Conservation (phyloP, 768 basidiomycete genomes). For the Mycena epipterygia region DNA sequence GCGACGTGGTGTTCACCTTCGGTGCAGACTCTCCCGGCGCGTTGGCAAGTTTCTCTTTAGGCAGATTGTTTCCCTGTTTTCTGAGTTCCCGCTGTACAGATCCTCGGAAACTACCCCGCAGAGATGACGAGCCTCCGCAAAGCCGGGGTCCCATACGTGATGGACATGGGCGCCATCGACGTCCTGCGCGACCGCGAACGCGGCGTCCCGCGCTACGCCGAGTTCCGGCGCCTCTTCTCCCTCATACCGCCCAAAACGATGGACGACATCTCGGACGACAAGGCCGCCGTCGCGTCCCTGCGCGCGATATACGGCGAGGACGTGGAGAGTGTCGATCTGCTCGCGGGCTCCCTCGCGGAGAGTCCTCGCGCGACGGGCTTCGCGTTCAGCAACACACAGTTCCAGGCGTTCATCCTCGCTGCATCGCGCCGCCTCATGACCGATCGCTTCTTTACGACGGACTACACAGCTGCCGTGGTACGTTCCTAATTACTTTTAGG, state of each 20-base stretch:
- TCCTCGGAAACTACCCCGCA: constrained; percentile 26
- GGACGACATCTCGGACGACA: constrained; percentile 27
- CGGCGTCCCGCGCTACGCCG: constrained; percentile 32
- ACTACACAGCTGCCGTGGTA: constrained; percentile 23
- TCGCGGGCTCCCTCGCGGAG: constrained; percentile 24
- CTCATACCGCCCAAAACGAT: constrained; percentile 21
- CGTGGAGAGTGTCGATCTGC: constrained; percentile 27
- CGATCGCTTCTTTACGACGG: constrained; percentile 35
- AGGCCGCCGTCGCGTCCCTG: constrained; percentile 6
- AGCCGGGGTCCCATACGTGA: constrained; percentile 11
- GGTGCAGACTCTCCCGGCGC: constrained; percentile 29
- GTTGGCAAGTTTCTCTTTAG: background rate
- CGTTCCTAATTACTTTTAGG: background rate
- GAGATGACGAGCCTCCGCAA: constrained; percentile 22
- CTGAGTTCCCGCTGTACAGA: too few species aligned
- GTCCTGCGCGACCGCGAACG: constrained; percentile 33
- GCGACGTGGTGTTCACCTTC: constrained; percentile 33
- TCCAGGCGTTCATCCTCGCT: constrained; percentile 33
- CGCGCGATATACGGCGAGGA: constrained; percentile 24
- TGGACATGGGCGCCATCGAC: constrained; percentile 32
- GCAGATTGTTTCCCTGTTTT: too few species aligned
- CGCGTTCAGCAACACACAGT: constrained; percentile 34
- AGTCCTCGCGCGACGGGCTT: constrained; percentile 30
- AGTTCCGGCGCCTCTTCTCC: constrained; percentile 31
- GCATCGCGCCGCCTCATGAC: constrained; percentile 30